Conservation (phyloP, 1,139 yeast species). For the Saccharomyces uvarum region DNA sequence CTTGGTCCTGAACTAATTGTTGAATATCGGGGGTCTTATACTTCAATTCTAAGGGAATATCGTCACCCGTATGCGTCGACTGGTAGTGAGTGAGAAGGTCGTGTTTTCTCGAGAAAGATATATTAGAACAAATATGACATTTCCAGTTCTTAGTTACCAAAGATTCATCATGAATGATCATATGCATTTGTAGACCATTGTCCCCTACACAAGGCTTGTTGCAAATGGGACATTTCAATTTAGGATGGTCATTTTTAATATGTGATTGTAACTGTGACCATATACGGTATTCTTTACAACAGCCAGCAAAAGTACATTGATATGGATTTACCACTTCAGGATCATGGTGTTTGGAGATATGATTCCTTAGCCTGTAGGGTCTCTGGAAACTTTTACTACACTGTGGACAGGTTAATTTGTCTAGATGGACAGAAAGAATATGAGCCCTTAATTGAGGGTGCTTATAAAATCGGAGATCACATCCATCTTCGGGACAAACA, state of each 20-base stretch:
- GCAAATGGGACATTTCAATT: conserved; percentile 57
- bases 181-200: conserved; percentile 62
- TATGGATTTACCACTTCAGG: conserved; percentile 32
- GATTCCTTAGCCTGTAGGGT: conserved; percentile 56
- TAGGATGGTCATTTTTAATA: conserved; percentile 65
- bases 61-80: conserved; percentile 30
- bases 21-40: conserved; percentile 3
- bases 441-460: conserved; percentile 77
- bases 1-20: neutral
- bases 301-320: conserved; percentile 56
- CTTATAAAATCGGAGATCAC: conserved; percentile 63
- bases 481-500: conserved; percentile 52
- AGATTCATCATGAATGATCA: conserved; percentile 48
- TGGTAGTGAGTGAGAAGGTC: conserved; percentile 40
- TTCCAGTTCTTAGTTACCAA: conserved; percentile 50
- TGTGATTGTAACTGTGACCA: conserved; percentile 77
- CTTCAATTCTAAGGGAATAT: conserved; percentile 14
- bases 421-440: conserved; percentile 50
- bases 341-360: conserved; percentile 50
- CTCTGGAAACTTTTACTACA: conserved; percentile 56
- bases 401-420: conserved; percentile 44
- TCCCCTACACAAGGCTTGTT: conserved; percentile 70
- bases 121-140: conserved; percentile 45
- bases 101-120: conserved; percentile 37
- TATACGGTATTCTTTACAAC: conserved; percentile 54